Conservation (phyloP, 1,284 basidiomycete species). For the Leccinum griseonigrum region DNA sequence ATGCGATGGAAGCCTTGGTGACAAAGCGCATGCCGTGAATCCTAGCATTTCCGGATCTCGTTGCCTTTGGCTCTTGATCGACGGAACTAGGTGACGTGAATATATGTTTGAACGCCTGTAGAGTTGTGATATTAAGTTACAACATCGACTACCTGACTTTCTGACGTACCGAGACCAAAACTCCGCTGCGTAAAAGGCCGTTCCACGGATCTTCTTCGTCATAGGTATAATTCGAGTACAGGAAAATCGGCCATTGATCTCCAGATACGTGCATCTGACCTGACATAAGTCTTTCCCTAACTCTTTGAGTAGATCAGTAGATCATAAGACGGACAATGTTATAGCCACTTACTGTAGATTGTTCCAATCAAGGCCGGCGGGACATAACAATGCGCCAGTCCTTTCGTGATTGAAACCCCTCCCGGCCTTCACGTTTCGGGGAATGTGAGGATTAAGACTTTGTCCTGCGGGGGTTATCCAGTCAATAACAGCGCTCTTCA, state of each 20-base stretch:
- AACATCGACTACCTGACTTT: neutral
- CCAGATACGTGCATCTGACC: neutral
- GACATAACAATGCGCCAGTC: neutral
- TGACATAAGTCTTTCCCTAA: neutral
- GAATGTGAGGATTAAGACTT: neutral
- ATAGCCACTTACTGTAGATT: neutral
- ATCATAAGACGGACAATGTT: neutral
- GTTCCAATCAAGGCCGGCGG: neutral
- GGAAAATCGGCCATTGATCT: neutral
- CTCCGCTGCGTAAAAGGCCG: neutral
- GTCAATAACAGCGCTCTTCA: neutral
- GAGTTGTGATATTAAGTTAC: neutral
- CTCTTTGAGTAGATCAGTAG: neutral
- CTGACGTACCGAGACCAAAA: neutral
- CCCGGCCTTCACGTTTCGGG: neutral
- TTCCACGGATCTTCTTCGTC: neutral
- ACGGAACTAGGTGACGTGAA: neutral
- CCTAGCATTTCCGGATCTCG: neutral
- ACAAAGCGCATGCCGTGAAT: neutral
- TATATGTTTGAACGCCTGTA: neutral
- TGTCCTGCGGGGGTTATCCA: neutral
- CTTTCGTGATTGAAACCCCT: neutral
- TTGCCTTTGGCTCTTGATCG: neutral
- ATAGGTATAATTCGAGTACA: neutral
- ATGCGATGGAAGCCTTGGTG: too few relatives aligned